Evolutionary conservation across 2,329 filamentous ascomycete species (phyloP), one percentile per base, ranked within the genome.

Genomic region (Dactylellina parvicollis): DNA sequence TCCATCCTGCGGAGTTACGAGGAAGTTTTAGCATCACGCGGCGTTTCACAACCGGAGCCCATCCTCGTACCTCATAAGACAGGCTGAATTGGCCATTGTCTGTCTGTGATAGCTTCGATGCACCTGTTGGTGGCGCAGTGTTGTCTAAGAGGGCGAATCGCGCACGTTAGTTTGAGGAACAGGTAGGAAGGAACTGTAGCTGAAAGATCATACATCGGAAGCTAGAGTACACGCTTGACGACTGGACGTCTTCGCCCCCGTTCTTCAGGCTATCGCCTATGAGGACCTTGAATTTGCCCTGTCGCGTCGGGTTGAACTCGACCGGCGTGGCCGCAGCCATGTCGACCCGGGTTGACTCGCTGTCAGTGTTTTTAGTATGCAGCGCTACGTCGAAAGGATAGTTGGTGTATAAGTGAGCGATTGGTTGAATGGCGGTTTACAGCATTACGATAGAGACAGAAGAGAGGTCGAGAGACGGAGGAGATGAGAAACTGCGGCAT

Each of bases 271-370:
- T 72, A 18, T 72, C 67, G 38, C 67, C 67, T n/a, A 72, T 60
- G 18, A 72, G 67, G 32, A 72, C 67, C 46, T 72, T 72, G 60
- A 72, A 72, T 59, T 72, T 72, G 59, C 67, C 67, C 36, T 72
- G 59, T 65, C 60, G 67, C 67, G 67, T 72, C 54, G 67, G 44
- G 49, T 72, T 72, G 46, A 72, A 72, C 56, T 72, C 67, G 67
- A 72, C 66, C 5, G 56, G 40, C 28, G 66, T 32, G 47, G 46
- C 67, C 40, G 62, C 18, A 14, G 60, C 60, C 67, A 71, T 71
- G 42, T n/a, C 50, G 30, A 4, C 12, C 24, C 9, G 20, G 34
- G 3, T 2, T 42, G 28, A 10, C 12, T n/a, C 8, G 28, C 26
- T 22, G 12, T n/a, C n/a, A n/a, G n/a, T n/a, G 40, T 20, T 44